These are phyloP conservation scores for Aquilaria yunnanensis DNA, from an alignment of 345 rosid genomes.

Conservation along the genomic window DNA sequence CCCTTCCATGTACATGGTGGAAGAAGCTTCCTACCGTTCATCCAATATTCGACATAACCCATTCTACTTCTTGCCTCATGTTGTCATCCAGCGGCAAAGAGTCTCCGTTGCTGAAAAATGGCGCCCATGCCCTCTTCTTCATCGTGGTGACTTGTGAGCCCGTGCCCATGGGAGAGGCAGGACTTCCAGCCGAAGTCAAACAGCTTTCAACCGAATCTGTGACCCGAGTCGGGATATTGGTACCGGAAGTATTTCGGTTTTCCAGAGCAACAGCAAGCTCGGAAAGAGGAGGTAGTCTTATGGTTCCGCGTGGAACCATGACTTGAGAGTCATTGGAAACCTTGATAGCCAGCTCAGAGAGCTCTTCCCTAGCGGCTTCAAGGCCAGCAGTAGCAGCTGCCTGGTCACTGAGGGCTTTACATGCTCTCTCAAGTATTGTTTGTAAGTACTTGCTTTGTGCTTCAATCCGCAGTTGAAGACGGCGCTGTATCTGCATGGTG, in stretches of 20 bases:
- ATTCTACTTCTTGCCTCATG: constrained; percentile 58
- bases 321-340: constrained; percentile 55
- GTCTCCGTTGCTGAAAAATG: constrained; percentile 44
- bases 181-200: constrained; percentile 58
- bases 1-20: constrained; percentile 17
- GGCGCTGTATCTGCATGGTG: constrained; percentile 67
- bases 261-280: constrained; percentile 65
- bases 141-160: constrained; percentile 35
- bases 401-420: constrained; percentile 75
- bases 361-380: constrained; percentile 81
- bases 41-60: constrained; percentile 63
- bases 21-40: constrained; percentile 26
- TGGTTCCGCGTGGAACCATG: constrained; percentile 38
- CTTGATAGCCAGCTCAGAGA: constrained; percentile 78
- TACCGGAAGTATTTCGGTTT: constrained; percentile 30
- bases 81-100: constrained; percentile 37
- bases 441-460: constrained; percentile 89
- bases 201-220: constrained; percentile 77
- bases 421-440: constrained; percentile 84
- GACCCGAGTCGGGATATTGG: constrained; percentile 25
- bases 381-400: constrained; percentile 58
- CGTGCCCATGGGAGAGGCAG: constrained; percentile 40
- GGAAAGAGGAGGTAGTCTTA: constrained; percentile 42
- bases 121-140: constrained; percentile 57
- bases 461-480: constrained; percentile 81